Evolutionary conservation across 2,329 filamentous ascomycete genomes (phyloP).

Genomic region (Fusarium annulatum): DNA sequence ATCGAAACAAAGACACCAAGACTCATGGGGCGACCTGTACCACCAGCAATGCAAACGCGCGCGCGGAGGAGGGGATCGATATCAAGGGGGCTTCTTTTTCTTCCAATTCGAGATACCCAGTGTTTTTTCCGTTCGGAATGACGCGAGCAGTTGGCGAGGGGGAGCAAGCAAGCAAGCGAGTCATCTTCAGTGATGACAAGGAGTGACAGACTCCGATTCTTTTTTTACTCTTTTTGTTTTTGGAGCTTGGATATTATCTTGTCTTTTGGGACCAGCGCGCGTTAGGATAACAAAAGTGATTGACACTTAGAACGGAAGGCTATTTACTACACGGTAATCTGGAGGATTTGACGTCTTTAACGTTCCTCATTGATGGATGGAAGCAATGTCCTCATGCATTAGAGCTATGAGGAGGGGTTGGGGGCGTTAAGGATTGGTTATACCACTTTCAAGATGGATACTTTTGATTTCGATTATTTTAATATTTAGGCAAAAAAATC

Average conservation of each 20-base stretch:
- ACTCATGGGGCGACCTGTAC: constrained; percentile 48
- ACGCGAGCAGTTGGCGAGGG: constrained; percentile 45
- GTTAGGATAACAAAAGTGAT: constrained; percentile 46
- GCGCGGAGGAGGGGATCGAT: constrained; percentile 45
- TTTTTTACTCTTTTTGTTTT: constrained; percentile 18
- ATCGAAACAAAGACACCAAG: constrained; percentile 41
- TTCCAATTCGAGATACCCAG: constrained; percentile 54
- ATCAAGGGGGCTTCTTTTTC: constrained; percentile 46
- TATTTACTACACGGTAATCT: constrained; percentile 45
- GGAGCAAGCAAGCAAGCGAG: constrained; percentile 29
- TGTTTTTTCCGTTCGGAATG: constrained; percentile 45
- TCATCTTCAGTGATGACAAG: constrained; percentile 15
- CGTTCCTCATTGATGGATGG: constrained; percentile 36
- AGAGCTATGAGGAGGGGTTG: constrained; percentile 34
- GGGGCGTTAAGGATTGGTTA: constrained; percentile 30
- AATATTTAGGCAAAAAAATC: constrained; percentile 39
- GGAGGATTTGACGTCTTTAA: constrained; percentile 37
- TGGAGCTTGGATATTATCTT: constrained; percentile 33
- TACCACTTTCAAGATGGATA: constrained; percentile 35
- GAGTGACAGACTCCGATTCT: constrained; percentile 29
- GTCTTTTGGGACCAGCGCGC: constrained; percentile 29
- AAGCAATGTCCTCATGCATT: constrained; percentile 30
- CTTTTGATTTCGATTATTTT: constrained; percentile 28
- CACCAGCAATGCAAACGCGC: constrained; percentile 47
- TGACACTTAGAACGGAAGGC: constrained; percentile 44